These are phyloP conservation scores for Ophiocordyceps camponoti-rufipedis DNA, from an alignment of 2,329 filamentous ascomycete species.

Conservation along the genomic window DNA sequence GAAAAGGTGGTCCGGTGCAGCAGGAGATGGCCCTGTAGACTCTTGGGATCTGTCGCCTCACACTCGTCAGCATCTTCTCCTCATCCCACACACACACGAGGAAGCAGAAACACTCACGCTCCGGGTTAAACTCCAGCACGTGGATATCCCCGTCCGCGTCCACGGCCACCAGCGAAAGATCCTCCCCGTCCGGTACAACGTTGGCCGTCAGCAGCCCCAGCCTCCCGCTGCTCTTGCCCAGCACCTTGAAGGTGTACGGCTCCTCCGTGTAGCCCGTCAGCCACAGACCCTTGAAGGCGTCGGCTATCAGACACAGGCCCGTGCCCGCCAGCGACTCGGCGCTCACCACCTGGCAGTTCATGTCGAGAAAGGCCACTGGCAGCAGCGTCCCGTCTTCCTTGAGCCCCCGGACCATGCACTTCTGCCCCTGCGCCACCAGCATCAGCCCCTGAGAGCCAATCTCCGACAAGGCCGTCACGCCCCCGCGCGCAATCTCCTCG, in stretches of 20 bases:
- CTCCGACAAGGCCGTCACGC: slow-evolving; percentile 70
- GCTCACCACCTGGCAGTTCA: slow-evolving; percentile 84
- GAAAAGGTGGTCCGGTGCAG: slow-evolving; percentile 80
- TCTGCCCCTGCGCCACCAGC: slow-evolving; percentile 84
- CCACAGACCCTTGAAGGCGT: slow-evolving; percentile 88
- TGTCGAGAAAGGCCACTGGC: slow-evolving; percentile 93
- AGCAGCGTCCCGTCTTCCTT: slow-evolving; percentile 89
- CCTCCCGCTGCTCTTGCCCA: slow-evolving; percentile 67
- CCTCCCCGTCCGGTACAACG: slow-evolving; percentile 70
- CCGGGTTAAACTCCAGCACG: slow-evolving; percentile 83
- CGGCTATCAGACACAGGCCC: slow-evolving; percentile 72
- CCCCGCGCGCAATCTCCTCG: slow-evolving; percentile 81
- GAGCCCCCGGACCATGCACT: slow-evolving; percentile 88
- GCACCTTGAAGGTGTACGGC: slow-evolving; percentile 85
- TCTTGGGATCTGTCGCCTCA: slow-evolving; percentile 58
- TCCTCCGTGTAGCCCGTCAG: slow-evolving; percentile 94
- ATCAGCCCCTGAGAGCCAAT: slow-evolving; percentile 78
- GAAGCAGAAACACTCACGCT: slow-evolving; percentile 39
- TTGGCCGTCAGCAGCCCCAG: slow-evolving; percentile 70
- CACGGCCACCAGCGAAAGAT: slow-evolving; percentile 64
- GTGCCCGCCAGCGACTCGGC: slow-evolving; percentile 69
- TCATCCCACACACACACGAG: too few relatives aligned
- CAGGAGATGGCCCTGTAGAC: slow-evolving; percentile 71
- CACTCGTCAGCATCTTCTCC: background rate
- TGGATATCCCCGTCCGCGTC: slow-evolving; percentile 79